A percentile compares a stretch with the other conserved stretches of the same genome.
phyloP scores from a whole-genome alignment of 306 rosid genomes.

The Quercus bicolor region DNA sequence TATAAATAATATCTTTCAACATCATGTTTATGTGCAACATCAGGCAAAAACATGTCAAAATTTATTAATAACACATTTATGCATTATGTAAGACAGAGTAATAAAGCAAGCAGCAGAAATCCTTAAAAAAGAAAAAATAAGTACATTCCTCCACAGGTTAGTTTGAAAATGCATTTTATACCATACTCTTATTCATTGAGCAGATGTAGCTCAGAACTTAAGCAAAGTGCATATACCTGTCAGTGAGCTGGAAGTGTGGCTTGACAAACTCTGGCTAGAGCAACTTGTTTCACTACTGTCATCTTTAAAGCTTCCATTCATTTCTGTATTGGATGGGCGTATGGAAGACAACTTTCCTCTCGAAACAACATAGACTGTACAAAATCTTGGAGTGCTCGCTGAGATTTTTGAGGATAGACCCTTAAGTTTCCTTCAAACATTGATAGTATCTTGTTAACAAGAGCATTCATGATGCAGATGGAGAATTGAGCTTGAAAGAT shows the following conservation, averaged over 20 bases:
- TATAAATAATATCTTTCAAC: neutral
- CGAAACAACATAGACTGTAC: conserved; percentile 74
- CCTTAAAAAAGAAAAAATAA: neutral
- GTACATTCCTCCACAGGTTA: neutral
- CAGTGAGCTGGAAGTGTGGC: conserved; percentile 47
- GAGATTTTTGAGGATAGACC: conserved; percentile 68
- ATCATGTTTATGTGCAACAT: neutral
- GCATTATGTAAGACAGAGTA: neutral
- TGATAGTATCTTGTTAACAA: conserved; percentile 11
- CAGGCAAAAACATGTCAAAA: neutral
- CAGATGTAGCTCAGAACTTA: conserved; percentile 19
- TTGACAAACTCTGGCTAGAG: conserved; percentile 55
- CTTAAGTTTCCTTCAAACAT: conserved; percentile 56
- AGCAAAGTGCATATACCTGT: conserved; percentile 46
- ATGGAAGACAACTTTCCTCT: conserved; percentile 73
- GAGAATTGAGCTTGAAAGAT: conserved; percentile 1
- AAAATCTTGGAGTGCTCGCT: conserved; percentile 60
- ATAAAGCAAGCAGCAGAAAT: neutral
- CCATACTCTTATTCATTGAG: conserved; percentile 1
- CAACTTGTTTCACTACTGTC: conserved; percentile 54
- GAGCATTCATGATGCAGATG: conserved; percentile 10
- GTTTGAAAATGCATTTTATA: neutral
- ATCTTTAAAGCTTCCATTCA: conserved; percentile 41
- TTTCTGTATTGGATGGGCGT: conserved; percentile 51
- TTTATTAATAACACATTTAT: neutral